phyloP scores from a whole-genome alignment of 1,139 yeast species.

The Kodamaea anthophila region DNA sequence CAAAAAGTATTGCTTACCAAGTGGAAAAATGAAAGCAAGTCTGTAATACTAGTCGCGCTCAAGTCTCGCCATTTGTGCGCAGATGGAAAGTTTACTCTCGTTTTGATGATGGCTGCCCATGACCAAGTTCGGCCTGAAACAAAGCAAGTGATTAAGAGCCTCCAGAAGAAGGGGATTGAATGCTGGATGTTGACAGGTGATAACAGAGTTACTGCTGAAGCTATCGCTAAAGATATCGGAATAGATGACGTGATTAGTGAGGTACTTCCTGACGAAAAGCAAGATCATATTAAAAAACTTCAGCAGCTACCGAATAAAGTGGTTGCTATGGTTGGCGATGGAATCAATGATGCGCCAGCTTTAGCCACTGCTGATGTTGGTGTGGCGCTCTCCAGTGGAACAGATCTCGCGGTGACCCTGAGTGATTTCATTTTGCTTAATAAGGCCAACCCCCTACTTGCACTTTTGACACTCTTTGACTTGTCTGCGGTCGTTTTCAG shows the following conservation, averaged over 20 bases:
- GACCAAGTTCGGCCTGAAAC: constrained; percentile 66
- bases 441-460: constrained; percentile 39
- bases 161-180: constrained; percentile 42
- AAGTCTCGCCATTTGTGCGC: constrained; percentile 21
- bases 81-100: constrained; percentile 30
- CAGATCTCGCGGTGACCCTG: constrained; percentile 54
- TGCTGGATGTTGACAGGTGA: constrained; percentile 78
- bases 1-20: constrained; percentile 26
- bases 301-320: constrained; percentile 31
- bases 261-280: constrained; percentile 70
- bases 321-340: constrained; percentile 62
- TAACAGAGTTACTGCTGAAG: constrained; percentile 57
- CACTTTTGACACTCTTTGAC: constrained; percentile 45
- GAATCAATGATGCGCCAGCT: constrained; percentile 61
- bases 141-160: constrained; percentile 39
- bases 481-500: constrained; percentile 36
- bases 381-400: constrained; percentile 52
- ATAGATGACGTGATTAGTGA: constrained; percentile 63
- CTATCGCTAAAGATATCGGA: constrained; percentile 62
- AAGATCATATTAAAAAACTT: constrained; percentile 49
- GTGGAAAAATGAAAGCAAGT: constrained; percentile 64
- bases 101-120: constrained; percentile 50
- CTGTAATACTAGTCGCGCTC: constrained; percentile 53
- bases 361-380: constrained; percentile 56
- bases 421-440: constrained; percentile 51